Evolutionary conservation across 805 yeast species (phyloP), one percentile per base, ranked within the genome.

Genomic region (Maudiozyma barnettii): DNA sequence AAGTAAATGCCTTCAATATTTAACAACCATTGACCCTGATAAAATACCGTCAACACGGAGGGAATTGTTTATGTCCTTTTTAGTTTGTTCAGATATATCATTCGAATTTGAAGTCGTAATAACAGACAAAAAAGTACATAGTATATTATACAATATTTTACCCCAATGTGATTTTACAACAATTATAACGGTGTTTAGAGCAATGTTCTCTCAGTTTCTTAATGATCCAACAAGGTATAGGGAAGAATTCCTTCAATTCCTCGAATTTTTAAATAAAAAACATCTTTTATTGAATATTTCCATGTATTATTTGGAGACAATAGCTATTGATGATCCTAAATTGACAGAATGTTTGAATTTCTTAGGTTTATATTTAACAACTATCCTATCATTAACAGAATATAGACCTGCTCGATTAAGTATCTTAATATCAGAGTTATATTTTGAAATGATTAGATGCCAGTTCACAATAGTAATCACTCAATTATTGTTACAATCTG

Each of bases 401-500:
- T 39, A 14, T 29, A 44, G 45, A n/a, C 52, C 54, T n/a, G 39
- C 46, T 13, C 49, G 45, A 13, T 49, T 57, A 19, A 54, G 50
- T 12, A 37, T 42, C 9, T 18, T 49, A 13, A 44, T 55, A 6
- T 47, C 57, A 13, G 39, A 47, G 4, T 39, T 49, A 16, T 41
- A 43, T 22, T 38, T 53, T 1, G 49, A 47, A 16, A 43, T 50
- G 18, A 44, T 49, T 6, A 49, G 49, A 10, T 45, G 51, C 39
- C 54, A 51, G 9, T 43, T 54, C 12, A 51, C 57, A 21, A 41
- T 44, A 20, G 46, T 51, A 5, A 43, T 52, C 14, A 50, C 58
- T 3, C 36, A 53, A 13, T 35, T 55, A 23, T 41, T 56, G 13
- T 40, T 58, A 16, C 50, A 50, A 38, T 44, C 53, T 7, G 48